These are phyloP conservation scores for Solanum etuberosum DNA, from an alignment of 257 asterid species.

Conservation along the genomic window DNA sequence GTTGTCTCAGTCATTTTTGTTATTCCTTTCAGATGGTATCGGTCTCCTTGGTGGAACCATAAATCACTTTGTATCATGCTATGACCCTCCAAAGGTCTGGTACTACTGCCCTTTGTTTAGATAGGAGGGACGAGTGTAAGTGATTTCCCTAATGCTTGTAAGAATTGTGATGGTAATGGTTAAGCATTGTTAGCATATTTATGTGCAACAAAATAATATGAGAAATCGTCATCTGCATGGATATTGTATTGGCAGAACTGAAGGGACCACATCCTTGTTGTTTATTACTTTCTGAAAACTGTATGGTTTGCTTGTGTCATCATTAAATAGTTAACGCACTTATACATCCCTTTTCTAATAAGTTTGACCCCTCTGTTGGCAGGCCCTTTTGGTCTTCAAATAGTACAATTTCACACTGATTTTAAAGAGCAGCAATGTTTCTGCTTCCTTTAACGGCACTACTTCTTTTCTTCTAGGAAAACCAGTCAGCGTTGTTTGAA, in stretches of 20 bases:
- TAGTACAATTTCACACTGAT: background rate
- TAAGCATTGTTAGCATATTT: background rate
- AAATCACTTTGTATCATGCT: conserved; percentile 66
- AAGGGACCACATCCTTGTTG: background rate
- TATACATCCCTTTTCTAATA: background rate
- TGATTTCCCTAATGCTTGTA: background rate
- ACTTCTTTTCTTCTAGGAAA: background rate
- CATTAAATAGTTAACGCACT: background rate
- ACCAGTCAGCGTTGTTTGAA: background rate
- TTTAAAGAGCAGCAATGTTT: background rate
- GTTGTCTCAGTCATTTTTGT: background rate
- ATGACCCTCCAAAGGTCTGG: conserved; percentile 84
- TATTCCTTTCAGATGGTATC: conserved; percentile 67
- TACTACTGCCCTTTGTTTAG: background rate
- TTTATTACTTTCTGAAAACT: background rate
- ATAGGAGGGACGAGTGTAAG: background rate
- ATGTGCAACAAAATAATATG: background rate
- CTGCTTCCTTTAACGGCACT: background rate
- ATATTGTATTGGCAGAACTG: background rate
- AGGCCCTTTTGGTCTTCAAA: background rate
- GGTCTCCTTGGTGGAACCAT: conserved; percentile 96
- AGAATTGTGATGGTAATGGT: background rate
- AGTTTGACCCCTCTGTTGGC: background rate
- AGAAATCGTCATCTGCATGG: background rate
- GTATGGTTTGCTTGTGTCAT: background rate